Evolutionary conservation across 2,329 filamentous ascomycete species (phyloP).

Genomic region (Thelonectria blattea): DNA sequence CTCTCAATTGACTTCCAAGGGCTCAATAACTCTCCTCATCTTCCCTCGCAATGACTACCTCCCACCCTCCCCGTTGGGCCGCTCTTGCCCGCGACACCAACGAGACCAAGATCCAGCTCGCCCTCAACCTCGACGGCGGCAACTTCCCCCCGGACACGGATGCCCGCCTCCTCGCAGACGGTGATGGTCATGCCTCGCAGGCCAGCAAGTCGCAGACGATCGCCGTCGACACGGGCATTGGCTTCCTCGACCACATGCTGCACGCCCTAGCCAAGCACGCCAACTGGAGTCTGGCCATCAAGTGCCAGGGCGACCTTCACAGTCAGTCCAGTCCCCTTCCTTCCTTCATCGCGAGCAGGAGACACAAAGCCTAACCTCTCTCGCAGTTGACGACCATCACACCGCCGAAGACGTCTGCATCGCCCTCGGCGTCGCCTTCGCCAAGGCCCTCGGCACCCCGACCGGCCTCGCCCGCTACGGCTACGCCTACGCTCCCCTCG

Average conservation of each 20-base stretch:
- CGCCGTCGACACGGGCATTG: slow-evolving; percentile 89
- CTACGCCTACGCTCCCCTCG: slow-evolving; percentile 88
- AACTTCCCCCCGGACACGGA: slow-evolving; percentile 71
- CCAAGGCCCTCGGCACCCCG: slow-evolving; percentile 76
- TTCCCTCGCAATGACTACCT: slow-evolving; percentile 33
- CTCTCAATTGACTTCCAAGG: slow-evolving; percentile 22
- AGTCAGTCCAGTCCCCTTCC: too few species aligned
- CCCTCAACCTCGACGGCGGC: slow-evolving; percentile 92
- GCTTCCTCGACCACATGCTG: slow-evolving; percentile 98
- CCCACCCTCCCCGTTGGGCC: slow-evolving; percentile 65
- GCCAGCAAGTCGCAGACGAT: slow-evolving; percentile 85
- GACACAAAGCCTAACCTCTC: slow-evolving; percentile 13
- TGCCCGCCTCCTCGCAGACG: slow-evolving; percentile 55
- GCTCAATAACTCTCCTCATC: neutral
- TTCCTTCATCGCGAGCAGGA: too few species aligned
- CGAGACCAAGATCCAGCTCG: slow-evolving; percentile 95
- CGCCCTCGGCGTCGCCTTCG: slow-evolving; percentile 86
- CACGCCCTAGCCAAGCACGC: slow-evolving; percentile 96
- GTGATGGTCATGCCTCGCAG: slow-evolving; percentile 80
- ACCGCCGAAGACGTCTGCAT: slow-evolving; percentile 96
- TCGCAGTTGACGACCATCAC: slow-evolving; percentile 93
- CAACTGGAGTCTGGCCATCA: slow-evolving; percentile 86
- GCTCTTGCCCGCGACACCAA: slow-evolving; percentile 90
- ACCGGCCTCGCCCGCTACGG: slow-evolving; percentile 89
- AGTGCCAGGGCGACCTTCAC: slow-evolving; percentile 87